Base-by-base conservation (phyloP, 805 yeast genomes). In the Cyberlindnera xylosilytica region DNA sequence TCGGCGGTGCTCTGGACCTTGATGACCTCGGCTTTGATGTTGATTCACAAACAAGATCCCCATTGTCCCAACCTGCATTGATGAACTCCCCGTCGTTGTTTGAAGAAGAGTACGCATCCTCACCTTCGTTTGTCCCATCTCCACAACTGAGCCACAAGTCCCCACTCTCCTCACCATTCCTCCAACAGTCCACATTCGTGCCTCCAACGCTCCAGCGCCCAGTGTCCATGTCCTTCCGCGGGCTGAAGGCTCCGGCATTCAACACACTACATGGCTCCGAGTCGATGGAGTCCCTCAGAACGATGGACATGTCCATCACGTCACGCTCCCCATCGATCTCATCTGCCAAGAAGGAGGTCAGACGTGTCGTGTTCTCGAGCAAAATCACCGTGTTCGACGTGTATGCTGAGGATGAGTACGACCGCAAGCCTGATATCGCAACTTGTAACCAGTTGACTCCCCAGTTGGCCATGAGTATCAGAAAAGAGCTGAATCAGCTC, bases 361-460 rank as follows among this genome's bases (percentile, higher is more conserved):
- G 42, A 33, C 49, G 36, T 13, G 87, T 83, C 10, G 61, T 78
- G 37, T 91, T 91, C 64, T 84, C 95, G 5, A 81, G 95, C 1
- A 72, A 88, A 52, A 87, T 93, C 43, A 75, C 87, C 7, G 74
- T 93, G 33, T 91, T 81, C 63, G 95, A 88, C 46, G 91, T 97
- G 1, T 88, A 84, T 62, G 76, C 82, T 45, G 81, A 81, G 28
- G 81, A 76, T 16, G 97, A 86, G 51, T 91, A 91, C 62, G 97
- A 91, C 62, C 79, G 99, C 55, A 88, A 82, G 50, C 97, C 97
- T 0, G 97, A 89, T 49, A 71, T 81, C 22, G 95, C 96, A 3
- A 89, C 97, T 2, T 91, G 97, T 65, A 88, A 90, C 63, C 88
- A 83, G 58, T 70, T 89, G 61, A 89, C 96, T 1, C 96, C 97